Evolutionary conservation across 2,329 filamentous ascomycete species (phyloP), one percentile per base, ranked within the genome.

Genomic region (Nemania sp.): DNA sequence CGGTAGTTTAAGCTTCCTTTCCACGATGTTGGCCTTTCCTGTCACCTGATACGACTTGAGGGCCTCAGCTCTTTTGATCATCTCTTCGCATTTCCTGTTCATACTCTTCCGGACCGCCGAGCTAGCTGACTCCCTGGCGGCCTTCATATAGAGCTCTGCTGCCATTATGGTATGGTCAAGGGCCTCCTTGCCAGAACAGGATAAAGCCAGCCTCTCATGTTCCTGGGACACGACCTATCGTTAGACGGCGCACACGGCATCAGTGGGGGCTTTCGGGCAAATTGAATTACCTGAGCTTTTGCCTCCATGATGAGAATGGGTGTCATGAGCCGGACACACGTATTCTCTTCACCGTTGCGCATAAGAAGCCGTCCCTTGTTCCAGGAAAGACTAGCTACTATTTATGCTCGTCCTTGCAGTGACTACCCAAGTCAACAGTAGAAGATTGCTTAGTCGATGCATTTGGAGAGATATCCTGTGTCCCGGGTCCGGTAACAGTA

Each of bases 111-210:
- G 90, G 52, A 95, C 87, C 3, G 73, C 70, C n/a, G 82, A 73
- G 46, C 74, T 77, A n/a, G 76, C 71, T 5, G 86, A 80, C 54
- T 89, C 75, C 54, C 77, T 78, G 48, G 90, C 76, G 2, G 90
- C 90, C 65, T 83, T 82, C 84, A 97, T 90, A 63, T 94, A 92
- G 45, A 88, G 76, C 68, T 97, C 91, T 19, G 86, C 88, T 4
- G 89, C 89, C 60, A 80, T 77, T 66, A 96, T 90, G 44, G 90
- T 86, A 69, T 89, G 81, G 46, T 85, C 76, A 50, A 97, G 78
- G 37, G 90, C 91, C 62, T 86, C 84, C 61, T 82, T 80, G 42
- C 78, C 81, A 68, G 55, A 75, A 70, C 63, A 86, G 73, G 64
- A 73, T 73, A 54, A 62, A 49, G 56, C 56, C 39, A 68, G 51